Percentiles rank a stretch among this genome's conserved stretches.
Evolutionary conservation across 768 basidiomycete species (phyloP).

Genomic region (Termitomyces titanicus): DNA sequence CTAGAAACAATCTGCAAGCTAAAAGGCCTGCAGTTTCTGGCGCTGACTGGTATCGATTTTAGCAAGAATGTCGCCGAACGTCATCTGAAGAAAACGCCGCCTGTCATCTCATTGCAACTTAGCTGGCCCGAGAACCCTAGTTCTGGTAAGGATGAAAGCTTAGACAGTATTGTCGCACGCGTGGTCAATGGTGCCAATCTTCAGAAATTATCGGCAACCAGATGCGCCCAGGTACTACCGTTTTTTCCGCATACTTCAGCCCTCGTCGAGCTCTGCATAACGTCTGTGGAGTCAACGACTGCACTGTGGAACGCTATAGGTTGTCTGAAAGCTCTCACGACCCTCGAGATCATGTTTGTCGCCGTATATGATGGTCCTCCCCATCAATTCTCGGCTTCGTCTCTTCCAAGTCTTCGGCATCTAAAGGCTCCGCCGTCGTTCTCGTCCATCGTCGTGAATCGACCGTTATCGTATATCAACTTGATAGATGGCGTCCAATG

Average conservation of each 20-base stretch:
- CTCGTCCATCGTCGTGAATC: neutral
- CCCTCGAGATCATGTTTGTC: neutral
- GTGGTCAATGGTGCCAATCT: constrained; percentile 1
- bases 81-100: neutral
- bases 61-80: neutral
- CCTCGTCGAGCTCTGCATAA: constrained; percentile 1
- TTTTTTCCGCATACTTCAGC: neutral
- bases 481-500: neutral
- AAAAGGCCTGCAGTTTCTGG: constrained; percentile 3
- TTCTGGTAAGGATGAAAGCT: neutral
- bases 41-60: neutral
- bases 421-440: constrained; percentile 4
- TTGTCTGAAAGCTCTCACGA: neutral
- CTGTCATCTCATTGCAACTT: constrained; percentile 4
- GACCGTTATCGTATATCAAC: constrained; percentile 6
- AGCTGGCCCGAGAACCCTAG: neutral
- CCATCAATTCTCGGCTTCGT: constrained; percentile 2
- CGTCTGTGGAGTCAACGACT: neutral
- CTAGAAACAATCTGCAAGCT: constrained; percentile 11
- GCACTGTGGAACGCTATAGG: constrained; percentile 5
- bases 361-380: neutral
- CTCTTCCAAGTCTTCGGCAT: constrained; percentile 6
- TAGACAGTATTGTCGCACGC: neutral
- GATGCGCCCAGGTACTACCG: neutral
- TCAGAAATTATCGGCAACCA: neutral